Evolutionary conservation across 2,329 filamentous ascomycete genomes (phyloP).

Genomic region (Botrytis porri): DNA sequence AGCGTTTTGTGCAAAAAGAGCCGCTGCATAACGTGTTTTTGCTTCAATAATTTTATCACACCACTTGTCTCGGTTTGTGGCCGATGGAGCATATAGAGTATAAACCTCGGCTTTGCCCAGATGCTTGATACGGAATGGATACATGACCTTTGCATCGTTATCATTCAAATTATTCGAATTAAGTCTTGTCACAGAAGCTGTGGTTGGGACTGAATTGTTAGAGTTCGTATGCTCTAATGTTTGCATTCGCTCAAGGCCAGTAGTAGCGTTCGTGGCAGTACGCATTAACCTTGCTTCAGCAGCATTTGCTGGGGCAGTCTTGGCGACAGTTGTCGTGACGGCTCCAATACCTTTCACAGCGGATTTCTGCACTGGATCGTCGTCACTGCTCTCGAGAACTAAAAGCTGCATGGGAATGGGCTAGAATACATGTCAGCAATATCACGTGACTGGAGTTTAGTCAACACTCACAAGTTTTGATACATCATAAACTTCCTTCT

Average conservation of each 20-base stretch:
- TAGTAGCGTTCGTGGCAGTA: constrained; percentile 34
- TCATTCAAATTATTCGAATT: constrained; percentile 45
- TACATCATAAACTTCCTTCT: constrained; percentile 83
- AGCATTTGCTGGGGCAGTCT: constrained; percentile 59
- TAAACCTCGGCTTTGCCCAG: constrained; percentile 85
- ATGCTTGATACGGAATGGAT: constrained; percentile 94
- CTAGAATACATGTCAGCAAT: constrained; percentile 52
- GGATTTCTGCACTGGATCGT: constrained; percentile 83
- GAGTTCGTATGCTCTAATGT: constrained; percentile 69
- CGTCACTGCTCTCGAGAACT: constrained; percentile 86
- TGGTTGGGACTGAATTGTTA: constrained; percentile 59
- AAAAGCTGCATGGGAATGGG: constrained; percentile 97
- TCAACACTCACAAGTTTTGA: constrained; percentile 70
- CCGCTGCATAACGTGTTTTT: constrained; percentile 88
- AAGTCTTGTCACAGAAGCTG: constrained; percentile 44
- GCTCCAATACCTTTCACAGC: constrained; percentile 57
- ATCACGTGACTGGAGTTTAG: neutral
- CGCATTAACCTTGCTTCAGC: constrained; percentile 52
- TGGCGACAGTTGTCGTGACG: constrained; percentile 55
- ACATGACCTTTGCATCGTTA: constrained; percentile 56
- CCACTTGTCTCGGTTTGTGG: constrained; percentile 79
- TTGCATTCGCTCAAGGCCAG: constrained; percentile 42
- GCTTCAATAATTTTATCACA: constrained; percentile 90
- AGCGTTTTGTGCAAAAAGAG: constrained; percentile 85
- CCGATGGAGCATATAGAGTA: constrained; percentile 78